Base-by-base conservation (phyloP, 1,284 basidiomycete species). In the Schizophyllum amplum region DNA sequence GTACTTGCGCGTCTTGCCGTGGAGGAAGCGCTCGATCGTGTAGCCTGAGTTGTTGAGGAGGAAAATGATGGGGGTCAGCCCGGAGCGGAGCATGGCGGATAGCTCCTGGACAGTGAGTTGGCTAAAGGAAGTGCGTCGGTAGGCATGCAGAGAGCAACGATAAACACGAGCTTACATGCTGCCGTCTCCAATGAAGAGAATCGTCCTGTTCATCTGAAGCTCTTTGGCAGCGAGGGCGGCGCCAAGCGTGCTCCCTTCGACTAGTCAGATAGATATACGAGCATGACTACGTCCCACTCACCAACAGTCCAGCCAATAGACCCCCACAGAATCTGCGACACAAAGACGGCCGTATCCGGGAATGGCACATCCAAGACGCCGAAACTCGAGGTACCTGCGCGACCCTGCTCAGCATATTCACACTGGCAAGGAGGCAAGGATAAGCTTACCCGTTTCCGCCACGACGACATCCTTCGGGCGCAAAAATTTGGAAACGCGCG, bases 21-120 rank as follows among this genome's bases (percentile, higher is more conserved):
- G 86, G 61, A 93, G 81, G 66, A 81, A 83, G 23, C 90, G 79
- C 74, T 96, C 93, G 61, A 95, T 93, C 47, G 86, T 86, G 69
- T 93, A 94, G 0, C 94, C 94, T 55, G 84, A 83, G 71, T 97
- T 94, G 76, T 94, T 93, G 56, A 96, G 75, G 17, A 97, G 76
- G 69, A 93, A 92, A 55, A 93, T 74, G 66, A 90, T 89, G 1
- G 92, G 90, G 20, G 48, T 86, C 25, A 92, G 67, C 5, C 76
- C 78, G 54, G 78, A 68, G 26, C 77, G 79, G 55, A 92, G 79
- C 84, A 92, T 92, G 1, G 86, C 84, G 9, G 89, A 86, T 11
- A 93, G 68, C 62, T 90, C 87, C 67, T 90, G 87, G 1, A 84
- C 86, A 0, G 82, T 81, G 33, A 89, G 69, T 73, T 89, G 87